A percentile compares a stretch with the other conserved stretches of the same genome.
These are phyloP conservation scores for Daldinia childiae DNA, from an alignment of 495 filamentous ascomycete genomes.

Conservation along the genomic window DNA sequence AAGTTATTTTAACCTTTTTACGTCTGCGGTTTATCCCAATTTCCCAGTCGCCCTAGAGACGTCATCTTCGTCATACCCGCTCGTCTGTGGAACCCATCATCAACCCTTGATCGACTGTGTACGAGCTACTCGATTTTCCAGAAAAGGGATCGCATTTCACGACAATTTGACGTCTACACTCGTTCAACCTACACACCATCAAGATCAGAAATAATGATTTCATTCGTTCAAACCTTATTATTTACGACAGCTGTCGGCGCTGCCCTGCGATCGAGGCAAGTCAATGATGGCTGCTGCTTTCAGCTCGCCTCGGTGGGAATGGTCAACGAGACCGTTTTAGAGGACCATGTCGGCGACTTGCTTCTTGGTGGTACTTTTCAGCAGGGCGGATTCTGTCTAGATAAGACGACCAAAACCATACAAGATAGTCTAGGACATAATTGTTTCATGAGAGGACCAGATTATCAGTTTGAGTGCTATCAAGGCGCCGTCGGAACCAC, in stretches of 20 bases:
- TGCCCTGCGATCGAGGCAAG: slow-evolving; percentile 31
- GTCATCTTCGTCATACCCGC: slow-evolving; percentile 19
- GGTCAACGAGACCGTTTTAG: slow-evolving; percentile 38
- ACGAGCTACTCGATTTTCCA: slow-evolving; percentile 1
- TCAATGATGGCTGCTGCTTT: slow-evolving; percentile 39
- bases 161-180: slow-evolving; percentile 1
- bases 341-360: slow-evolving; percentile 41
- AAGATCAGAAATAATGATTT: slow-evolving; percentile 30
- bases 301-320: slow-evolving; percentile 41
- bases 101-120: slow-evolving; percentile 19
- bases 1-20: background rate
- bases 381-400: slow-evolving; percentile 43
- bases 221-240: slow-evolving; percentile 28
- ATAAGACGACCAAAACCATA: slow-evolving; percentile 41
- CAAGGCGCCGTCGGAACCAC: slow-evolving; percentile 39
- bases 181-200: slow-evolving; percentile 2
- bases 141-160: background rate
- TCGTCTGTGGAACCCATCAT: slow-evolving; percentile 12
- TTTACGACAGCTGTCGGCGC: slow-evolving; percentile 22
- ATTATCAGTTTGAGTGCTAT: slow-evolving; percentile 43
- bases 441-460: slow-evolving; percentile 46
- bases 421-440: slow-evolving; percentile 39
- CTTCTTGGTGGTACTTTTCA: slow-evolving; percentile 43
- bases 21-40: slow-evolving; percentile 6
- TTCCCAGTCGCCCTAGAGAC: slow-evolving; percentile 20